Percentiles rank a stretch among this genome's conserved stretches.
Evolutionary conservation across 345 rosid genomes (phyloP).

Genomic region (Populus davidiana): DNA sequence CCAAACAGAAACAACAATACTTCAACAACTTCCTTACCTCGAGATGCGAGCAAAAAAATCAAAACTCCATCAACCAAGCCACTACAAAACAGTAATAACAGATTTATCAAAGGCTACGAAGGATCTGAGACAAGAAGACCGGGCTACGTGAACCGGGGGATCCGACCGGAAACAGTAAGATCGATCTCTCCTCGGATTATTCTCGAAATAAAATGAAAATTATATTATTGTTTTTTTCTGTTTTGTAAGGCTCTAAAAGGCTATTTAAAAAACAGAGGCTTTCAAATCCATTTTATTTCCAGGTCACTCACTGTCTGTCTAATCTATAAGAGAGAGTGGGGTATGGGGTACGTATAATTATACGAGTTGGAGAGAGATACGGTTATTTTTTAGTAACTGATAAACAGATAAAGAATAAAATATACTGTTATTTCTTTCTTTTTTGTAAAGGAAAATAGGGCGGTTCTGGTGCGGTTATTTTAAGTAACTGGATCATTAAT

Average conservation of each 20-base stretch:
- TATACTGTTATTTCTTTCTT: background rate
- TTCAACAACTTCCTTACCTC: conserved; percentile 24
- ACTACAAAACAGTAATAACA: background rate
- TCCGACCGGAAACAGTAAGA: conserved; percentile 28
- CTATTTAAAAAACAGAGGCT: conserved; percentile 18
- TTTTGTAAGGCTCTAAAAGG: background rate
- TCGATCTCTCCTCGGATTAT: conserved; percentile 8
- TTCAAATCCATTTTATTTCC: conserved; percentile 34
- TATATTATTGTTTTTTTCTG: background rate
- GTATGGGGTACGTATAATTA: background rate
- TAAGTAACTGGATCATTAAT: background rate
- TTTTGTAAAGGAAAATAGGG: background rate
- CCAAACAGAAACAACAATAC: conserved; percentile 28
- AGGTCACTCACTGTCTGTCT: conserved; percentile 10
- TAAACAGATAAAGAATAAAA: background rate
- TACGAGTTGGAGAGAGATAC: conserved; percentile 4
- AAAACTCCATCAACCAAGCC: conserved; percentile 35
- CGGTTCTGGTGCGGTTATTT: background rate
- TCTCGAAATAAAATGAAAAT: background rate
- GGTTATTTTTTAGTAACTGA: background rate
- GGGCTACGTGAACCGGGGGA: conserved; percentile 25
- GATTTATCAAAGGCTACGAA: conserved; percentile 1
- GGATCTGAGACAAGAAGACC: conserved; percentile 28
- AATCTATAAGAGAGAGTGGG: background rate
- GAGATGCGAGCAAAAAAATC: conserved; percentile 31